These are phyloP conservation scores for Coprinopsis sp. DNA, from an alignment of 768 basidiomycete genomes.

Conservation along the genomic window DNA sequence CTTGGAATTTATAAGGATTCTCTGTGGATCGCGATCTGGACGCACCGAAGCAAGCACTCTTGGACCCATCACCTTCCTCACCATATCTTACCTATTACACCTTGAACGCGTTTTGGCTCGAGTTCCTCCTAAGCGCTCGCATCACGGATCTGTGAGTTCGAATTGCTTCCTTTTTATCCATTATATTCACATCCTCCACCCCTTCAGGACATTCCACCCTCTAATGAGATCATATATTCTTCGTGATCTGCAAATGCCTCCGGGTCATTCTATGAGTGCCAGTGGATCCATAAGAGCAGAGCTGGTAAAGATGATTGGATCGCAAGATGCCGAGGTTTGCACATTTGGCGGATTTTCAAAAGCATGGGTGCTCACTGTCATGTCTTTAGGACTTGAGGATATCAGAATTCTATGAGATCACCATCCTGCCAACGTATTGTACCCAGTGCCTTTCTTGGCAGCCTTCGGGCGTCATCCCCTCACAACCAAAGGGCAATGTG, in stretches of 20 bases:
- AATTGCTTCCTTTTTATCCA: not conserved
- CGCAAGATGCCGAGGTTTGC: not conserved
- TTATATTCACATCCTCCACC: not conserved
- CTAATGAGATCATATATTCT: not conserved
- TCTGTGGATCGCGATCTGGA: conserved; percentile 10
- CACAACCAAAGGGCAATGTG: not conserved
- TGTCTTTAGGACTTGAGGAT: no score
- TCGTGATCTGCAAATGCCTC: conserved; percentile 10
- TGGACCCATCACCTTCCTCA: not conserved
- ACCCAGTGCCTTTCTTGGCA: conserved; percentile 5
- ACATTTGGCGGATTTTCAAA: no score
- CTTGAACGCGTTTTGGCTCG: conserved; percentile 1
- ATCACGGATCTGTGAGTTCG: conserved; percentile 8
- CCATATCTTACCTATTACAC: not conserved
- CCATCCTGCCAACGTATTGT: not conserved
- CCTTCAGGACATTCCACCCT: not conserved
- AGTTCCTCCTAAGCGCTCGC: conserved; percentile 4
- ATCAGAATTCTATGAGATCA: no score
- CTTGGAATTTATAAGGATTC: no score
- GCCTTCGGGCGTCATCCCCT: not conserved
- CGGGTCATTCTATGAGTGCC: conserved; percentile 2
- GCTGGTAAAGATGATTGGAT: no score
- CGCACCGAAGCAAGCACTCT: conserved; percentile 5
- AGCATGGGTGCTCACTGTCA: no score
- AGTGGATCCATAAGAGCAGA: no score